These are phyloP conservation scores for Glarea lozoyensis DNA, from an alignment of 495 filamentous ascomycete genomes.

Conservation along the genomic window DNA sequence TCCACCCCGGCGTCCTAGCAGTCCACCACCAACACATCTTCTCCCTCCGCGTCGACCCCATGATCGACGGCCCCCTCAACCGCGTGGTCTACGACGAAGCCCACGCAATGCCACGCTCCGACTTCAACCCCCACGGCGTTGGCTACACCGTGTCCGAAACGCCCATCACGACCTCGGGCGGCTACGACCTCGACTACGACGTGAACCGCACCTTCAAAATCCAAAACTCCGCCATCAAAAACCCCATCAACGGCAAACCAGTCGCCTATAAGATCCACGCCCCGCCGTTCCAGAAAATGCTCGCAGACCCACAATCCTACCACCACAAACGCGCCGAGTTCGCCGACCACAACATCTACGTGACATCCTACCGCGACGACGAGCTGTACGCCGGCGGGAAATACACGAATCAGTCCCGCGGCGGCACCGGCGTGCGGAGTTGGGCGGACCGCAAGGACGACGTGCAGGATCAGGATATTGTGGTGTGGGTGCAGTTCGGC, in stretches of 20 bases:
- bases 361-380: slow-evolving; percentile 66
- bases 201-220: slow-evolving; percentile 73
- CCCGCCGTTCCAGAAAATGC: slow-evolving; percentile 69
- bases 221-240: slow-evolving; percentile 55
- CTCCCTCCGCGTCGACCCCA: slow-evolving; percentile 76
- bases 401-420: slow-evolving; percentile 78
- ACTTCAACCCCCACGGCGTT: slow-evolving; percentile 70
- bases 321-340: slow-evolving; percentile 74
- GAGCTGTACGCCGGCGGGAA: slow-evolving; percentile 77
- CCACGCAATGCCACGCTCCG: slow-evolving; percentile 59
- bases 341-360: slow-evolving; percentile 72
- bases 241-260: slow-evolving; percentile 65
- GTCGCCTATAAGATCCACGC: slow-evolving; percentile 72
- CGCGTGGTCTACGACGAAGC: slow-evolving; percentile 64
- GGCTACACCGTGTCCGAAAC: slow-evolving; percentile 64
- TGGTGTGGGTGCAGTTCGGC: slow-evolving; percentile 53
- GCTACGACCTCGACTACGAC: slow-evolving; percentile 52
- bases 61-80: slow-evolving; percentile 67
- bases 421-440: slow-evolving; percentile 48
- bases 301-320: slow-evolving; percentile 58
- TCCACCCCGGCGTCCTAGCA: slow-evolving; percentile 79
- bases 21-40: slow-evolving; percentile 87
- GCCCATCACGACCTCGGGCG: slow-evolving; percentile 48
- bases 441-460: slow-evolving; percentile 44
- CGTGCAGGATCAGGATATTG: slow-evolving; percentile 43